These are phyloP conservation scores for Aureobasidium sp. DNA, from an alignment of 2,329 filamentous ascomycete genomes.

Conservation along the genomic window DNA sequence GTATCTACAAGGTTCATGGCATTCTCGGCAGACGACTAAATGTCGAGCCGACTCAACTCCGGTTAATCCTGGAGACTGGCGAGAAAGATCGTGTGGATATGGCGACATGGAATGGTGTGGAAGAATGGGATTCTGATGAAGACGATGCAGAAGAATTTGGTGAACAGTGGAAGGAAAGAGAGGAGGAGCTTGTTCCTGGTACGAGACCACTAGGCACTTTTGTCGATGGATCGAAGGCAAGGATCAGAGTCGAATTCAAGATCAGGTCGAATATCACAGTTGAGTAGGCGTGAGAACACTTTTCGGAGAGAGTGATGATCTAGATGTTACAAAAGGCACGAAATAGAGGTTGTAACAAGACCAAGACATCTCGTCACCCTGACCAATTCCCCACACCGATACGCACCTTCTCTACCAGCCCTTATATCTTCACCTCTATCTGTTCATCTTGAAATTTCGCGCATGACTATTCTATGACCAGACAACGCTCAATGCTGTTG, in stretches of 20 bases:
- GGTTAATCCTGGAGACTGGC: conserved; percentile 79
- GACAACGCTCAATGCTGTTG: neutral
- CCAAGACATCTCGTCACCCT: neutral
- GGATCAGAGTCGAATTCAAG: conserved; percentile 59
- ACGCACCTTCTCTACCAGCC: neutral
- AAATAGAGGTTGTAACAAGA: neutral
- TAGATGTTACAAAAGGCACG: no score
- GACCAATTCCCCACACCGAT: neutral
- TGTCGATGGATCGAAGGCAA: conserved; percentile 66
- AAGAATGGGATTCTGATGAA: conserved; percentile 37
- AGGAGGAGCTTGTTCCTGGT: conserved; percentile 72
- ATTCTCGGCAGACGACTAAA: conserved; percentile 66
- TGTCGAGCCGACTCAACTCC: conserved; percentile 56
- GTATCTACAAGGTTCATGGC: conserved; percentile 76
- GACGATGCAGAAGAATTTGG: conserved; percentile 28
- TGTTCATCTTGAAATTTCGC: neutral
- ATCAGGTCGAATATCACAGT: neutral
- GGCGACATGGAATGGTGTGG: conserved; percentile 43
- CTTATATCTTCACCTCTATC: no score
- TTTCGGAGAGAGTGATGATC: no score
- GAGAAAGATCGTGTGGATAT: conserved; percentile 74
- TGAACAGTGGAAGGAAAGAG: conserved; percentile 62
- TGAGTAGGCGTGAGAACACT: neutral
- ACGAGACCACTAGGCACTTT: conserved; percentile 77
- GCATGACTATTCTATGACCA: neutral